Conservation (phyloP, 2,329 filamentous ascomycete species). For the Exophiala sp. region DNA sequence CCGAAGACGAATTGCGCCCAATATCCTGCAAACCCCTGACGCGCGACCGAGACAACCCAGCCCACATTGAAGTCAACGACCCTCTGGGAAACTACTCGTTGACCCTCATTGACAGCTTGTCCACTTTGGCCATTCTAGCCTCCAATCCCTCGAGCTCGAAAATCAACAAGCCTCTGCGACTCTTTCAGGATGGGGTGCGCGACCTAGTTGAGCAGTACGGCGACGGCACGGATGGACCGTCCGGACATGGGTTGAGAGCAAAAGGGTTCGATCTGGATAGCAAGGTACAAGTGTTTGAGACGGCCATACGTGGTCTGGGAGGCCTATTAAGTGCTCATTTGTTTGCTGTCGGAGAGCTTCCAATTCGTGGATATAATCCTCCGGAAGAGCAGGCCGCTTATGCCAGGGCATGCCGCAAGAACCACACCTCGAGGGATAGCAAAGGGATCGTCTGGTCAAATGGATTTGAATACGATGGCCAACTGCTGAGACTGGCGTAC, state of each 20-base stretch:
- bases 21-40: slow-evolving; percentile 78
- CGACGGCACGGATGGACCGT: slow-evolving; percentile 65
- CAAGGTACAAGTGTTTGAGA: slow-evolving; percentile 98
- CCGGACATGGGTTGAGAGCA: slow-evolving; percentile 64
- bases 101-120: slow-evolving; percentile 90
- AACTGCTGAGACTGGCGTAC: slow-evolving; percentile 79
- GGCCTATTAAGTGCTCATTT: slow-evolving; percentile 88
- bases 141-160: slow-evolving; percentile 55
- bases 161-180: slow-evolving; percentile 56
- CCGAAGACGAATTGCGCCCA: slow-evolving; percentile 89
- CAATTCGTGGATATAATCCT: slow-evolving; percentile 71
- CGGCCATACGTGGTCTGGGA: slow-evolving; percentile 86
- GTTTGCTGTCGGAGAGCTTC: slow-evolving; percentile 84
- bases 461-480: slow-evolving; percentile 78
- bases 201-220: slow-evolving; percentile 77
- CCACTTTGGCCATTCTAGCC: slow-evolving; percentile 85
- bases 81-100: slow-evolving; percentile 95
- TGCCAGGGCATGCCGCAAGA: slow-evolving; percentile 40
- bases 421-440: slow-evolving; percentile 19
- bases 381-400: slow-evolving; percentile 34
- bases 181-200: slow-evolving; percentile 76
- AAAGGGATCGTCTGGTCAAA: slow-evolving; percentile 63
- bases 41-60: slow-evolving; percentile 71
- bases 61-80: slow-evolving; percentile 84
- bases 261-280: slow-evolving; percentile 90